Base-by-base conservation (phyloP, 768 basidiomycete genomes). In the Daedaleopsis nitida region DNA sequence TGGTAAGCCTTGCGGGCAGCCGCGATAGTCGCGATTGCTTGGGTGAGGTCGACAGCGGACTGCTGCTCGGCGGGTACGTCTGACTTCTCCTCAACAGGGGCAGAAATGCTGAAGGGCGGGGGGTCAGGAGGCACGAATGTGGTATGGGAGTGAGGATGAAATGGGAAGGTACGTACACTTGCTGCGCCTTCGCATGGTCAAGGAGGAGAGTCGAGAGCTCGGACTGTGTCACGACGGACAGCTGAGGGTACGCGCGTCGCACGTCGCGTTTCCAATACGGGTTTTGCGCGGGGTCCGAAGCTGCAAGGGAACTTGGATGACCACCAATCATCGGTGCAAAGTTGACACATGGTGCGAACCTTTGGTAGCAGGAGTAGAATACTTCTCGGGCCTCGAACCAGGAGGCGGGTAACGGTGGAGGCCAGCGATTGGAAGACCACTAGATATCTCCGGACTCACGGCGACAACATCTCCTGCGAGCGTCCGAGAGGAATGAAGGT, bases 181-280 rank as follows among this genome's bases (percentile, higher is more conserved):
- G 81, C 35, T 79, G 81, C 32, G 79, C 70, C 57, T 79, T 77
- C 7, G 92, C 89, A 60, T 94, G 91, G 57, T 94, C 86, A 61
- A 96, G 85, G 48, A 98, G 82, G 63, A 98, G 76, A 24, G 83
- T 77, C 0, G 95, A 88, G 24, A 97, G 78, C 68, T 95, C 88
- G 6, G 83, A 71, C 77, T 98, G 95, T 5, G 92, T 92, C 60
- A 98, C 81, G 19, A 93, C 86, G 3, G 94, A 95, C 32, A 94
- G 86, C 66, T 89, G 92, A n/a, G 95, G 94, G 75, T 95, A 97
- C 38, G 86, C 86, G 54, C 95, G 87, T 59, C 94, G 87, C 68
- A 96, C 91, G 76, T 97, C 95, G 63, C 95, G 91, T 76, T 96
- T 96, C 88, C 90, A 96, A 82, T 98, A 98, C 58, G 91, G 91